A percentile compares a stretch with the other conserved stretches of the same genome.
These are phyloP conservation scores for Polyplosphaeria fusca DNA, from an alignment of 495 filamentous ascomycete species.

Conservation along the genomic window DNA sequence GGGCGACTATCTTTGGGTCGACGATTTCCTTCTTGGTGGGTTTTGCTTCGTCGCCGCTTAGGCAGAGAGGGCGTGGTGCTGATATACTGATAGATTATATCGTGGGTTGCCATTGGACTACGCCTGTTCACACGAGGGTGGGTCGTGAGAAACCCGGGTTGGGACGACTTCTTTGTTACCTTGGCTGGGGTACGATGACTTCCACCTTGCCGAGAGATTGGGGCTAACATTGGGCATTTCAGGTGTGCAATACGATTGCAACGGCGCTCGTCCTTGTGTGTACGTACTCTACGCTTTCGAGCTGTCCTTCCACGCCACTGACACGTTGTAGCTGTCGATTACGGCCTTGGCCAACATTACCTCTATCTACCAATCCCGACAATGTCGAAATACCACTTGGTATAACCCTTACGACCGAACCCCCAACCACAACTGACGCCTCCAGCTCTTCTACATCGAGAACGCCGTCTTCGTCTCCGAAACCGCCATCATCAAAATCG, in stretches of 20 bases:
- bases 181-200: constrained; percentile 2
- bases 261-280: neutral
- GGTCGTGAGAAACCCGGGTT: constrained; percentile 14
- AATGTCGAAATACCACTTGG: constrained; percentile 1
- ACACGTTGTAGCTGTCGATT: constrained; percentile 4
- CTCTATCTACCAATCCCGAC: neutral
- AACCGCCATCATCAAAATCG: constrained; percentile 25
- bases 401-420: neutral
- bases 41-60: neutral
- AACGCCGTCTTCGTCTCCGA: constrained; percentile 13
- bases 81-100: constrained; percentile 8
- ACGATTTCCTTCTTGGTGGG: constrained; percentile 13
- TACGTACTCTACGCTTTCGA: neutral
- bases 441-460: constrained; percentile 13
- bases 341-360: constrained; percentile 20
- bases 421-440: neutral
- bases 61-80: neutral
- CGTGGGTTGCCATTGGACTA: constrained; percentile 13
- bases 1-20: constrained; percentile 12
- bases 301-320: neutral
- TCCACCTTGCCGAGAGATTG: neutral
- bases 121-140: constrained; percentile 9
- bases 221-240: neutral
- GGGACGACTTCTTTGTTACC: constrained; percentile 24
- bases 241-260: constrained; percentile 15